Percentiles rank a stretch among this genome's conserved stretches.
Conservation (phyloP, 2,329 filamentous ascomycete genomes). For the Epichloe bromicola region DNA sequence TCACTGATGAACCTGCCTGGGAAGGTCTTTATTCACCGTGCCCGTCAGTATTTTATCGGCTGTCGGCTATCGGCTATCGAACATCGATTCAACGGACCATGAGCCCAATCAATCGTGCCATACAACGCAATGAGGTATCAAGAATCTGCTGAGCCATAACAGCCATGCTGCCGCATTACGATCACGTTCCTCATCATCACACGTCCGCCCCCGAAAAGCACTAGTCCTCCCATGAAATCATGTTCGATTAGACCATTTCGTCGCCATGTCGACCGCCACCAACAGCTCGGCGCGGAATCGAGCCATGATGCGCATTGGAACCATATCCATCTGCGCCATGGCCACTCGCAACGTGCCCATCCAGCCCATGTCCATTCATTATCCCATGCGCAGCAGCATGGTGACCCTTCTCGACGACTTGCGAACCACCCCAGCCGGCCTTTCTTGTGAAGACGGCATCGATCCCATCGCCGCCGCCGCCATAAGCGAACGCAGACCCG, state of each 20-base stretch:
- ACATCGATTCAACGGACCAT: too few relatives aligned
- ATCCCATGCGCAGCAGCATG: not conserved
- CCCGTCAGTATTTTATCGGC: too few relatives aligned
- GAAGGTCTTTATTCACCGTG: too few relatives aligned
- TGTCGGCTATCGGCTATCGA: too few relatives aligned
- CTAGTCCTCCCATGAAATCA: too few relatives aligned
- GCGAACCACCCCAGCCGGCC: slow-evolving; percentile 2
- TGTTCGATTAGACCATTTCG: not conserved
- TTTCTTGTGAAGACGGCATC: slow-evolving; percentile 6
- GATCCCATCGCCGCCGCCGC: not conserved
- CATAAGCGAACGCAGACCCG: slow-evolving; percentile 14
- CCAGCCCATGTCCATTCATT: not conserved
- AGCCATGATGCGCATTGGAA: not conserved
- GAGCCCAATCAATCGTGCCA: too few relatives aligned
- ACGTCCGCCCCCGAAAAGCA: not conserved
- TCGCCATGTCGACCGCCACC: not conserved
- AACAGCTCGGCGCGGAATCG: not conserved
- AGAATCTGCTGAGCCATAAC: too few relatives aligned
- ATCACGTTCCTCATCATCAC: too few relatives aligned
- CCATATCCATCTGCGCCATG: not conserved
- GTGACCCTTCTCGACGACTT: not conserved
- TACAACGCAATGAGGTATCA: too few relatives aligned
- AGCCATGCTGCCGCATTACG: too few relatives aligned
- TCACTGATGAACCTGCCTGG: not conserved
- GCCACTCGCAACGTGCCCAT: not conserved